Evolutionary conservation across 148 eudicot genomes (phyloP).

Genomic region (Tetragonia tetragonoides): DNA sequence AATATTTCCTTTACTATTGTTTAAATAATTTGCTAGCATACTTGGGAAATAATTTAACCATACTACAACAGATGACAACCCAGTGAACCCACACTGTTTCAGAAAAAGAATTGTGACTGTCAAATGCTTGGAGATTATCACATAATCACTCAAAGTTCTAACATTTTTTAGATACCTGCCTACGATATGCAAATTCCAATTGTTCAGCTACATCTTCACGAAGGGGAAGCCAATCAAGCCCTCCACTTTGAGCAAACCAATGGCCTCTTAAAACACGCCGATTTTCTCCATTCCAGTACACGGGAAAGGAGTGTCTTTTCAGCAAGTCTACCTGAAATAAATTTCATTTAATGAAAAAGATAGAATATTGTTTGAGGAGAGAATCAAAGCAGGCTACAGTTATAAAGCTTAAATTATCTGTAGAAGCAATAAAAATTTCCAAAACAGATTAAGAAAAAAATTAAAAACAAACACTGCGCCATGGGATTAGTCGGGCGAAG

Average conservation of each 20-base stretch:
- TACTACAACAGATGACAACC: too few relatives aligned
- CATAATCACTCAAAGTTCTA: neutral
- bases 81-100: too few relatives aligned
- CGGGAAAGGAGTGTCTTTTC: constrained; percentile 87
- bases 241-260: constrained; percentile 94
- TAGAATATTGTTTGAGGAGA: neutral
- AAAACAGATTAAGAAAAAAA: too few relatives aligned
- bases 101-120: neutral
- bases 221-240: constrained; percentile 95
- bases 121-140: neutral
- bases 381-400: neutral
- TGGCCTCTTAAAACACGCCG: constrained; percentile 96
- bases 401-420: neutral
- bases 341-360: neutral
- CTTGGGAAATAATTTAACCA: too few relatives aligned
- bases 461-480: too few relatives aligned
- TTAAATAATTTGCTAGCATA: too few relatives aligned
- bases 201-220: constrained; percentile 98
- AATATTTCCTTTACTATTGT: too few relatives aligned
- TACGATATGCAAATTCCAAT: constrained; percentile 83
- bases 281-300: constrained; percentile 92
- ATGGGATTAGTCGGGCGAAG: too few relatives aligned
- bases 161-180: constrained; percentile 44
- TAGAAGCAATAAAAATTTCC: neutral
- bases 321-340: constrained; percentile 80